phyloP scores from a whole-genome alignment of 176 grass and related monocot species.

The Aegilops longissima region DNA sequence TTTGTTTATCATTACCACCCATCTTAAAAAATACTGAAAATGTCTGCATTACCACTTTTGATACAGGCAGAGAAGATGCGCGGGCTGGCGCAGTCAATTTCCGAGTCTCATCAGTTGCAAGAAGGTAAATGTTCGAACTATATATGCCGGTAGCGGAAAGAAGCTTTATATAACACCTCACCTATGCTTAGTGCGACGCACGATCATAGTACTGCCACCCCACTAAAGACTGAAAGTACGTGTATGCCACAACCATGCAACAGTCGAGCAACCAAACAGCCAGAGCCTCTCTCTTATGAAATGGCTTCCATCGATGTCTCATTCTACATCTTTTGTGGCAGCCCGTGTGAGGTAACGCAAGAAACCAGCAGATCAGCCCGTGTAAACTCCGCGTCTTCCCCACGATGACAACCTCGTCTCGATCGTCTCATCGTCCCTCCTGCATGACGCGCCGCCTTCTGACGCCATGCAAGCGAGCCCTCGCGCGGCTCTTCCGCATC shows the following conservation, averaged over 20 bases:
- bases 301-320: not conserved
- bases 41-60: too few species aligned
- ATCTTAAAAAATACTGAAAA: too few species aligned
- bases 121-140: too few species aligned
- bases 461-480: slow-evolving; percentile 39
- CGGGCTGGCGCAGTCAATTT: too few species aligned
- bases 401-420: not conserved
- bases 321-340: not conserved
- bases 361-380: not conserved
- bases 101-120: too few species aligned
- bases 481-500: slow-evolving; percentile 53
- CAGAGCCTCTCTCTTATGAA: not conserved
- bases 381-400: not conserved
- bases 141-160: too few species aligned
- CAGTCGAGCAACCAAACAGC: not conserved
- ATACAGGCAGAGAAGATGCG: too few species aligned
- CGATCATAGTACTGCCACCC: slow-evolving; percentile 12
- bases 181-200: not conserved
- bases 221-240: slow-evolving; percentile 10
- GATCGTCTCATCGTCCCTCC: not conserved
- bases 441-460: slow-evolving; percentile 50
- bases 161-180: not conserved
- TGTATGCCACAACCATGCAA: slow-evolving; percentile 27
- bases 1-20: too few species aligned
- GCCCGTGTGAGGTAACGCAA: not conserved